phyloP scores from a whole-genome alignment of 108 stramenopile genomes.

The Nitzschia palea region DNA sequence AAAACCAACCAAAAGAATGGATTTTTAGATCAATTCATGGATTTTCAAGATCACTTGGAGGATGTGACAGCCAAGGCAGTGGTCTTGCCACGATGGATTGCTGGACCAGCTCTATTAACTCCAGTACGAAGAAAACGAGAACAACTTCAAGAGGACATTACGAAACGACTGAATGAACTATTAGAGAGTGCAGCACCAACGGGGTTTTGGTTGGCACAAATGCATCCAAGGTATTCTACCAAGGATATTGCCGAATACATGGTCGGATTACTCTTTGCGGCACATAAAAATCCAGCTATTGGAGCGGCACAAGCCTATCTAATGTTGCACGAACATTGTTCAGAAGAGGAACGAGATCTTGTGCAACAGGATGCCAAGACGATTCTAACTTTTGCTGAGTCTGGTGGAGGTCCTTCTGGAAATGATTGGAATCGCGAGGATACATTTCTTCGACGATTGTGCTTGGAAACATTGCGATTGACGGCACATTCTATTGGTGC shows the following conservation, averaged over 20 bases:
- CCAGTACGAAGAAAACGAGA: conserved; percentile 34
- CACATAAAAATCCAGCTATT: conserved; percentile 66
- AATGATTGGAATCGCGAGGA: not conserved
- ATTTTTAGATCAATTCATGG: conserved; percentile 30
- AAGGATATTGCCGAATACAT: conserved; percentile 39
- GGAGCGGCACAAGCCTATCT: conserved; percentile 51
- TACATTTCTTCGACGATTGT: conserved; percentile 15
- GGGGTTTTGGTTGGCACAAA: conserved; percentile 38
- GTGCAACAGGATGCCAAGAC: not conserved
- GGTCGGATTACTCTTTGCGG: conserved; percentile 62
- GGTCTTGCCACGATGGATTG: conserved; percentile 41
- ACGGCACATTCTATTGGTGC: conserved; percentile 59
- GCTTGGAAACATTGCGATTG: conserved; percentile 47
- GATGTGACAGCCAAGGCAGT: conserved; percentile 57
- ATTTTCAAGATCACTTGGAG: conserved; percentile 44
- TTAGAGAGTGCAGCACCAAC: not conserved
- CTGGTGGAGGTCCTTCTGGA: not conserved
- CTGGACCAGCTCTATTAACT: conserved; percentile 33
- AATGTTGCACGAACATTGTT: conserved; percentile 22
- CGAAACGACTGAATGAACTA: conserved; percentile 13
- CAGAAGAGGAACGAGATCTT: not conserved
- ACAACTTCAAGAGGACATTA: conserved; percentile 28
- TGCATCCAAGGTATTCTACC: not conserved
- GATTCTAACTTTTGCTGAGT: not conserved
- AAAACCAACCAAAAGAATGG: conserved; percentile 9